Evolutionary conservation across 2,329 filamentous ascomycete species (phyloP), one percentile per base, ranked within the genome.

Genomic region (Stachybotrys elegans): DNA sequence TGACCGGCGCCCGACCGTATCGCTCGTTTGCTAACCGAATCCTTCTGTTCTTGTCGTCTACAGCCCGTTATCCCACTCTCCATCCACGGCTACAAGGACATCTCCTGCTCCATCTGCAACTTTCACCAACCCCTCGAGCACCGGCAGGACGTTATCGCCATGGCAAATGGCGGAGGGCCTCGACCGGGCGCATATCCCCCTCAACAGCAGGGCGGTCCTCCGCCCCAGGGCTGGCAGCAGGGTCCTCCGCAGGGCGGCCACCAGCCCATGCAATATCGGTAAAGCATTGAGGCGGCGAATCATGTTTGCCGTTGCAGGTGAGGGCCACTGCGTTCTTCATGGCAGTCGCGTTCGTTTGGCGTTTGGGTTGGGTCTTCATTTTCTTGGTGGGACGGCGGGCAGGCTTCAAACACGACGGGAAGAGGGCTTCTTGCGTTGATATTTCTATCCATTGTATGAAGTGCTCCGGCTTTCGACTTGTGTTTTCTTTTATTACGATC

Each of bases 71-170:
- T 91, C 21, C 86, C 86, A 0, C 83, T 90, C 57, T 83, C 79
- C 37, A 70, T 83, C 51, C 74, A 78, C 46, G 80, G 79, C 43
- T 83, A 84, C 64, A 71, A 83, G 54, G 85, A 89, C 56, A 75
- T 92, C 44, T 70, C 74, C 47, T 92, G 86, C 69, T 75, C 81
- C 57, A 81, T 90, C 61, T 92, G 86, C 75, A 81, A 84, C 60
- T 90, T 88, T 61, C 76, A 79, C 50, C 84, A 91, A 61, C 79
- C 81, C 9, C 71, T 84, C 43, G 70, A 78, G 51, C 70, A 75
- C 54, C 68, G 78, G 13, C 75, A 67, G 12, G 78, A 82, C 47
- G 75, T 81, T 40, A 69, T 73, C 58, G 68, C 68, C 43, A 76
- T 80, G 69, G 65, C 60, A 51, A 65, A 67, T 38, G 69, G 68